These are phyloP conservation scores for Blastomyces emzantsi DNA, from an alignment of 2,329 filamentous ascomycete species.

Conservation along the genomic window DNA sequence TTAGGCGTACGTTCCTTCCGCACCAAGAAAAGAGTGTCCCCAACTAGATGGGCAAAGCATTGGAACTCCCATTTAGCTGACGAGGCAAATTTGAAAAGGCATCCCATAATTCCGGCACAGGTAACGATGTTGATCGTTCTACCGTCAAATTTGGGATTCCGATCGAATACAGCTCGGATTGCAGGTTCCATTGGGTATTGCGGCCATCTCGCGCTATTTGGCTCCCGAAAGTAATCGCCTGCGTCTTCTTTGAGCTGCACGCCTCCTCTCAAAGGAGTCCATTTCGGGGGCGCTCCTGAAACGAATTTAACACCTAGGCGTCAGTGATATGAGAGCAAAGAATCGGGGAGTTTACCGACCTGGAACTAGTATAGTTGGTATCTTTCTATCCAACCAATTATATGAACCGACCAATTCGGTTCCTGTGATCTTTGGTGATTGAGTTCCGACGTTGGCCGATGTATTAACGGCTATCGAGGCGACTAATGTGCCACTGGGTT, in stretches of 20 bases:
- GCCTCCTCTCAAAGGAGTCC: slow-evolving; percentile 37
- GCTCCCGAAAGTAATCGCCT: slow-evolving; percentile 40
- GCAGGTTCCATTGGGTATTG: slow-evolving; percentile 39
- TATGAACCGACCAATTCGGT: slow-evolving; percentile 43
- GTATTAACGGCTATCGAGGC: not conserved
- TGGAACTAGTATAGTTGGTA: slow-evolving; percentile 38
- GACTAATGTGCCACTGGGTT: not conserved
- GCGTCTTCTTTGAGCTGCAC: slow-evolving; percentile 36
- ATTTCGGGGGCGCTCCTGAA: slow-evolving; percentile 43
- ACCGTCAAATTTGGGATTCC: slow-evolving; percentile 30
- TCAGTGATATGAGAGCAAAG: not conserved
- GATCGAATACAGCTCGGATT: slow-evolving; percentile 35
- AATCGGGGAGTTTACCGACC: slow-evolving; percentile 25
- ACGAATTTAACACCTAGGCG: not conserved
- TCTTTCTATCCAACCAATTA: slow-evolving; percentile 39
- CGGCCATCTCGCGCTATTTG: slow-evolving; percentile 27
- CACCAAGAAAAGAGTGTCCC: slow-evolving; percentile 53
- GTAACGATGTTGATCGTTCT: slow-evolving; percentile 46
- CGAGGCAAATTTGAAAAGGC: slow-evolving; percentile 38
- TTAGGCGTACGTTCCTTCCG: slow-evolving; percentile 53
- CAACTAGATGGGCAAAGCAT: slow-evolving; percentile 43
- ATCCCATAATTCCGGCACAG: slow-evolving; percentile 54
- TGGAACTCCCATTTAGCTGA: slow-evolving; percentile 6
- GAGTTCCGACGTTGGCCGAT: not conserved
- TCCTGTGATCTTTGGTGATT: slow-evolving; percentile 28